These are phyloP conservation scores for Kalanchoe fedtschenkoi DNA, from an alignment of 164 flowering plant genomes.

Conservation along the genomic window DNA sequence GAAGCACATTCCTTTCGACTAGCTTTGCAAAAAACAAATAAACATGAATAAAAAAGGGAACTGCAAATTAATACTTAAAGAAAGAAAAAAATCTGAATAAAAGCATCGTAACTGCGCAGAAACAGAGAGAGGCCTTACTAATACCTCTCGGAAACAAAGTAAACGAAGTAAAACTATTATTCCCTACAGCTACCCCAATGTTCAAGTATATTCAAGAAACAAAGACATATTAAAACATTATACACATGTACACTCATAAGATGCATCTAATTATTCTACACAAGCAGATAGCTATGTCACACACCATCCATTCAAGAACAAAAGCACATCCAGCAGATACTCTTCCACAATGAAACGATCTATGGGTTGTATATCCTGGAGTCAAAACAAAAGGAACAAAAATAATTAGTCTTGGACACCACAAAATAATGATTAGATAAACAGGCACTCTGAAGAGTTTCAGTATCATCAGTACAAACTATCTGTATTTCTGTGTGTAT, in stretches of 20 bases:
- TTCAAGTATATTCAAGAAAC: neutral
- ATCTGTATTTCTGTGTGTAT: too few relatives aligned
- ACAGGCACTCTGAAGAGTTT: too few relatives aligned
- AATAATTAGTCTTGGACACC: neutral
- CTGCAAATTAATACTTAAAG: neutral
- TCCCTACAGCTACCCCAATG: neutral
- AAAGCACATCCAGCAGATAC: conserved; percentile 84
- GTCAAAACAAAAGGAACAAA: conserved; percentile 9
- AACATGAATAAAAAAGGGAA: conserved; percentile 15
- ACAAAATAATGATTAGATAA: too few relatives aligned
- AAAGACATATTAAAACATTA: neutral
- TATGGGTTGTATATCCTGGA: conserved; percentile 84
- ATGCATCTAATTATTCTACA: neutral
- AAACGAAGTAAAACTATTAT: neutral
- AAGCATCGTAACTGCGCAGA: neutral
- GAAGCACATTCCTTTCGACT: conserved; percentile 99
- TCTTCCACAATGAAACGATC: conserved; percentile 92
- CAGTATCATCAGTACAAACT: too few relatives aligned
- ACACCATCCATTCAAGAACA: conserved; percentile 91
- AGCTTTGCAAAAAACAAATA: conserved; percentile 73
- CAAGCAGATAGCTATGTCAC: conserved; percentile 17
- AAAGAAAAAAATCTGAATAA: neutral
- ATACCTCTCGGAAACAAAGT: too few relatives aligned
- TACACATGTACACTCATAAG: neutral
- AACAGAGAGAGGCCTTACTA: neutral